Base-by-base conservation (phyloP, 768 basidiomycete species). In the Suillus placidus region DNA sequence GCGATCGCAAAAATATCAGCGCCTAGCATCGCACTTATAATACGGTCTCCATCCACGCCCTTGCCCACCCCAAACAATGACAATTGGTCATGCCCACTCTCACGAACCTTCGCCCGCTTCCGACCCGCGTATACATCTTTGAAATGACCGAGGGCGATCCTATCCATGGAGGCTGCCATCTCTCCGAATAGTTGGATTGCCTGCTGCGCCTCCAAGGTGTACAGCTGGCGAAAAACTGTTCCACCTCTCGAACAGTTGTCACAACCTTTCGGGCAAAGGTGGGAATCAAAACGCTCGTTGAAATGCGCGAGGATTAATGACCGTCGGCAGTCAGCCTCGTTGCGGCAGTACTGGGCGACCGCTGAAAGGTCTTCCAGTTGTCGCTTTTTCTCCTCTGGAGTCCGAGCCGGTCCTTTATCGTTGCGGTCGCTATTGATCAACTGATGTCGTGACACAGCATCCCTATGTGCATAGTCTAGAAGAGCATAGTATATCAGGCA, bases 231-330 rank as follows among this genome's bases (percentile, higher is more conserved):
- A 20, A 82, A 72, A 6, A 83, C 70, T 10, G 78, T 80, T 18
- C 81, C 79, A 38, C 80, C 79, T 60, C 84, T 80, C 51, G 84
- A 77, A 73, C 97, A 99, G 68, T 93, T 95, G 75, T 99, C 93
- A 76, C 97, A 99, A 5, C 84, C 82, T 47, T 82, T 79, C 43
- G 84, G 76, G 72, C 97, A 99, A 18, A 86, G 69, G 32, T 74
- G 78, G 38, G 83, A 79, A 66, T 90, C 84, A 77, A 98, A 98
- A 10, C 80, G 80, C 74, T 99, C 93, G 67, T 87, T 88, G 70
- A 97, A 99, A 76, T 93, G 93, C n/a, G 85, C 83, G 20, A 99
- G 85, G n/a, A 98, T 81, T 70, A 94, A 92, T 6, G 86, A 83
- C 3, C 97, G 90, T 16, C 97, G 89, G 72, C 97, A 99, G 69